Conservation (phyloP, 75 land plant genomes). For the Cupressus sempervirens region DNA sequence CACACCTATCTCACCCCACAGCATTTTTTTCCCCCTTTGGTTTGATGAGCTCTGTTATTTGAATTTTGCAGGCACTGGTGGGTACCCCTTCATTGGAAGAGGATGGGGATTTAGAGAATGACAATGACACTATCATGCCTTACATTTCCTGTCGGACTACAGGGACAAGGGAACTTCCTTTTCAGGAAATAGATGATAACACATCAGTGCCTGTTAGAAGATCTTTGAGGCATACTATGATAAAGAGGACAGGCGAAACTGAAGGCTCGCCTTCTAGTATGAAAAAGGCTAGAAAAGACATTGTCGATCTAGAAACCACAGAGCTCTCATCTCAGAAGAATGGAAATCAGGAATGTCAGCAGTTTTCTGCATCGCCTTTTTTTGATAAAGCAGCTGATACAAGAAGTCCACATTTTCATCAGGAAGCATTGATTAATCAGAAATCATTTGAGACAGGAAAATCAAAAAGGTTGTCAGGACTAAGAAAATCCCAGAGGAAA, state of each 20-base stretch:
- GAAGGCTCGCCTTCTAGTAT: neutral
- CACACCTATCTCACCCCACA: too few relatives aligned
- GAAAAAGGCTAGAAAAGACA: neutral
- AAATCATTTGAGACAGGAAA: neutral
- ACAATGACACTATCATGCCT: neutral
- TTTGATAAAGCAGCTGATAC: neutral
- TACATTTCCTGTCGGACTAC: neutral
- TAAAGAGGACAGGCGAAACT: neutral
- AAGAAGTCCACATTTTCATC: neutral
- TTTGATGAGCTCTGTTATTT: neutral
- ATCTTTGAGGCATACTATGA: neutral
- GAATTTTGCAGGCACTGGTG: constrained; percentile 2
- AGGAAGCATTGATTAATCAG: neutral
- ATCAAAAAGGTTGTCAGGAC: neutral
- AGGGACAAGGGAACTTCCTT: neutral
- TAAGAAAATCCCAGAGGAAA: neutral
- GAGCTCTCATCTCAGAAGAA: neutral
- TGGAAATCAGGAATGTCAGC: neutral
- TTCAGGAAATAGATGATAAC: neutral
- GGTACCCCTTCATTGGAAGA: neutral
- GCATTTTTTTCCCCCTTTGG: neutral
- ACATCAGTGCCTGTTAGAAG: neutral
- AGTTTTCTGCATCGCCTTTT: neutral
- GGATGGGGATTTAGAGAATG: neutral
- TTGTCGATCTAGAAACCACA: neutral